These are phyloP conservation scores for Penicillium sp. DNA, from an alignment of 2,329 filamentous ascomycete species.

Conservation along the genomic window DNA sequence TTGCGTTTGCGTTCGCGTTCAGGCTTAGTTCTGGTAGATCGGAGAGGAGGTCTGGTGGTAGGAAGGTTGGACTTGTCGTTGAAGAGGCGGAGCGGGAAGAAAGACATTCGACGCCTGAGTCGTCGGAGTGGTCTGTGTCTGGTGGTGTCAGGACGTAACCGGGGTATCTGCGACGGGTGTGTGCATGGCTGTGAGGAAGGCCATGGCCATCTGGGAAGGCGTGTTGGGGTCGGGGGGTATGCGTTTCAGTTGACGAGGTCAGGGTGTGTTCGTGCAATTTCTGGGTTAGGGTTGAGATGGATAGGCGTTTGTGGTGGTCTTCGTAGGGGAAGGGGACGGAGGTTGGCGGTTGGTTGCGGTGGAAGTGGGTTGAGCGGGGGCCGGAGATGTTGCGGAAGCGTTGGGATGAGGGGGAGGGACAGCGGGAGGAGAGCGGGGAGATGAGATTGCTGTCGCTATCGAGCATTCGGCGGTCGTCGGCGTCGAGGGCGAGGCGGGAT, in stretches of 20 bases:
- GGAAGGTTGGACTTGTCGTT: slow-evolving; percentile 32
- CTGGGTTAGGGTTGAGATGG: slow-evolving; percentile 40
- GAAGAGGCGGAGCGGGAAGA: slow-evolving; percentile 57
- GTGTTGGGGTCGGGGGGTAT: slow-evolving; percentile 8
- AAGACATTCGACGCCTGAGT: slow-evolving; percentile 39
- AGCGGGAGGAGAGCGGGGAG: slow-evolving; percentile 43
- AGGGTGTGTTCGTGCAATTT: slow-evolving; percentile 43
- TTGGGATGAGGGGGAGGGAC: slow-evolving; percentile 40
- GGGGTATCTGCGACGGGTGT: not conserved
- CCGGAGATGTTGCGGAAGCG: slow-evolving; percentile 32
- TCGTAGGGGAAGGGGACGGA: slow-evolving; percentile 43
- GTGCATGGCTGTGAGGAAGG: slow-evolving; percentile 8
- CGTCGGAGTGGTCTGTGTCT: slow-evolving; percentile 34
- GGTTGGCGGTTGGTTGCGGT: slow-evolving; percentile 38
- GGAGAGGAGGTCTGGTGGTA: slow-evolving; percentile 24
- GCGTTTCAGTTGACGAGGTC: slow-evolving; percentile 19
- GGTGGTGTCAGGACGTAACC: slow-evolving; percentile 38
- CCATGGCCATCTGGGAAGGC: too few species aligned
- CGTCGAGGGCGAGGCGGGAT: slow-evolving; percentile 2
- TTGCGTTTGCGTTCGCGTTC: too few species aligned
- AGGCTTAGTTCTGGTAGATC: not conserved
- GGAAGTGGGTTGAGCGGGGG: slow-evolving; percentile 35
- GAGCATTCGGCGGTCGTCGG: slow-evolving; percentile 6
- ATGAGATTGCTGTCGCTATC: slow-evolving; percentile 17
- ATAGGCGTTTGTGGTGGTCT: slow-evolving; percentile 34